Evolutionary conservation across 805 yeast species (phyloP), one percentile per base, ranked within the genome.

Genomic region (Maudiozyma serrabonitensis): DNA sequence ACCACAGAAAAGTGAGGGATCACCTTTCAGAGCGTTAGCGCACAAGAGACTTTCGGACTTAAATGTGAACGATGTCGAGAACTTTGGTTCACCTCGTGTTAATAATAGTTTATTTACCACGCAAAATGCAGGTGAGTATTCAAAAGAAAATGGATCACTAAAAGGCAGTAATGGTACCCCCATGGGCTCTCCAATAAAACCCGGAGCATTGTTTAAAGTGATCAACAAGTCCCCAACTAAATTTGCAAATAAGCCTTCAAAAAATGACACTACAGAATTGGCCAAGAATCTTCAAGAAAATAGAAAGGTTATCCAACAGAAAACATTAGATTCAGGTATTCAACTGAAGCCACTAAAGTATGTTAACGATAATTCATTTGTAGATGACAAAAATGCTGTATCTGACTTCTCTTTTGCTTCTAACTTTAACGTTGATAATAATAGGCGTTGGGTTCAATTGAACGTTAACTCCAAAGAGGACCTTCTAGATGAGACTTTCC

Each of bases 381-480:
- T 8, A 2, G 31, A 43, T 16, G 56, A 55, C 12, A 44, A 50
- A 16, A 56, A 51, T 43, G 32, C 45, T 13, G 45, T 42, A 4
- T 52, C 56, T 15, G 58, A 57, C 43, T 49, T 50, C 32, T 55
- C 60, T 7, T 51, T 57, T 26, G 47, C 56, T 13, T 56, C 61
- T 7, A 56, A 57, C 41, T 46, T 51, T 16, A 48, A 50, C 19
- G 44, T 49, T 6, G 52, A 47, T 9, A 42, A 53, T 9, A 55
- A 57, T 43, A 54, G 50, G 28, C 48, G 63, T 21, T 50, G 56
- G 50, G 47, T 59, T 31, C 60, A 60, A 35, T 45, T 61, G 31
- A 54, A 52, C 9, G 54, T 60, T 43, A 55, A 56, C 3, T 60
- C 65, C 9, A 57, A 57, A 26, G 63, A 61, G 15, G 63, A 56